Evolutionary conservation across 139 green algal species (phyloP).

Genomic region (Desmodesmus armatus): DNA sequence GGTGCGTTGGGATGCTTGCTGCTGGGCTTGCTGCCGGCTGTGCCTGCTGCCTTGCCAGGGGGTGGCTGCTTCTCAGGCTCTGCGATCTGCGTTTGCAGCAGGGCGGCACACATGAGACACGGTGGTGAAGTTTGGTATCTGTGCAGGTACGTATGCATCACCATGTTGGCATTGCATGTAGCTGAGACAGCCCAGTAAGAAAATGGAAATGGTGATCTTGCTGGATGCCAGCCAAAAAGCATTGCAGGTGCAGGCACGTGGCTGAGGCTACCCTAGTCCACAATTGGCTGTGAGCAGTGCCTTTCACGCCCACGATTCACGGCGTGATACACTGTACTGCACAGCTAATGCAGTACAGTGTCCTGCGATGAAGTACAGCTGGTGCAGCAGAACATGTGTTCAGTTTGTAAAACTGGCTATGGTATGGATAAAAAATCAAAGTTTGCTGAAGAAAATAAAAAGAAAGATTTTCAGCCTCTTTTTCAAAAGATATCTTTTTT

Average conservation of each 20-base stretch:
- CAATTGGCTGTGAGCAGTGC: too few species aligned
- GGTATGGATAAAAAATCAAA: too few species aligned
- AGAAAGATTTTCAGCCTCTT: slow-evolving; percentile 60
- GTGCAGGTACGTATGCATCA: not conserved
- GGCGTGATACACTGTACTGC: too few species aligned
- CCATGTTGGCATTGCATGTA: not conserved
- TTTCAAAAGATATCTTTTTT: slow-evolving; percentile 68
- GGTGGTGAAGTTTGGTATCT: too few species aligned
- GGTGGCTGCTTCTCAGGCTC: slow-evolving; percentile 3
- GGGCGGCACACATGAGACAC: not conserved
- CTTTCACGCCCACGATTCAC: too few species aligned
- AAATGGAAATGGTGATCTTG: not conserved
- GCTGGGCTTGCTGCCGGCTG: slow-evolving; percentile 3
- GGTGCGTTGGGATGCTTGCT: not conserved
- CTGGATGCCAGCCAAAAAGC: not conserved
- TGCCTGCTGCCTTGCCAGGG: not conserved
- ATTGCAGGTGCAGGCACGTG: not conserved
- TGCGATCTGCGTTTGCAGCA: not conserved
- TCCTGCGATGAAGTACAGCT: too few species aligned
- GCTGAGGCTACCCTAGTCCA: too few species aligned
- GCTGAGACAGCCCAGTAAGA: too few species aligned
- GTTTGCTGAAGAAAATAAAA: too few species aligned
- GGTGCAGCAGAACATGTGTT: too few species aligned
- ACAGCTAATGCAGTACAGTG: too few species aligned
- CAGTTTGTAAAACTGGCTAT: too few species aligned